Conservation (phyloP, 2,329 filamentous ascomycete genomes). For the Pezicula neosporulosa region DNA sequence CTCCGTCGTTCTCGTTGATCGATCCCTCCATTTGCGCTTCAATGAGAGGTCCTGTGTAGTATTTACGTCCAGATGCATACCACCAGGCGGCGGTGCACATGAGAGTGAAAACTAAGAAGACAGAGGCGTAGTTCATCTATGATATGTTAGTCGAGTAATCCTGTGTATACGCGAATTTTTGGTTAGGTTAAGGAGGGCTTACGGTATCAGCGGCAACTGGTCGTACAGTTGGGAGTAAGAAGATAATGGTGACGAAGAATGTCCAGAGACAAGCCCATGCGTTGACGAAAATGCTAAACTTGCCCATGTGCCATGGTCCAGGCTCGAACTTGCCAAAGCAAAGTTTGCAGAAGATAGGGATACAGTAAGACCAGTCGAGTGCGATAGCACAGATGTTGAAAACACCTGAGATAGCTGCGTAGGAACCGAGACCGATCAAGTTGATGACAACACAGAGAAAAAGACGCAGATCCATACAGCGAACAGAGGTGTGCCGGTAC, state of each 20-base stretch:
- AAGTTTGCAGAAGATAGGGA: slow-evolving; percentile 52
- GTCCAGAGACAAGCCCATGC: slow-evolving; percentile 48
- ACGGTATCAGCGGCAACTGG: slow-evolving; percentile 44
- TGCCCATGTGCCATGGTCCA: slow-evolving; percentile 50
- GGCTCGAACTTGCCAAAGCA: slow-evolving; percentile 43
- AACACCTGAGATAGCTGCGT: slow-evolving; percentile 47
- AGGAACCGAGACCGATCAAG: slow-evolving; percentile 53
- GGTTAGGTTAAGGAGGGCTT: slow-evolving; percentile 15
- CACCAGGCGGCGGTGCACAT: slow-evolving; percentile 41
- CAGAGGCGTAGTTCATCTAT: slow-evolving; percentile 54
- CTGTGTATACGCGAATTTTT: not conserved
- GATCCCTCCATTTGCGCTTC: slow-evolving; percentile 18
- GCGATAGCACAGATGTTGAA: slow-evolving; percentile 53
- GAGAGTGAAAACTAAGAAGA: slow-evolving; percentile 44
- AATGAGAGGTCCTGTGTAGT: slow-evolving; percentile 44
- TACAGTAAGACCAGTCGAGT: slow-evolving; percentile 52
- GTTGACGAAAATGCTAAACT: slow-evolving; percentile 38
- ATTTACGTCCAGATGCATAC: slow-evolving; percentile 39
- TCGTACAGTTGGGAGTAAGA: slow-evolving; percentile 45
- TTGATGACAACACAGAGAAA: slow-evolving; percentile 54
- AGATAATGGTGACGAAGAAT: slow-evolving; percentile 49
- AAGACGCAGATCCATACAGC: slow-evolving; percentile 53
- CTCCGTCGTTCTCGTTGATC: not conserved
- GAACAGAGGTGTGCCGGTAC: slow-evolving; percentile 47
- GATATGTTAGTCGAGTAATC: slow-evolving; percentile 1